phyloP scores from a whole-genome alignment of 352 stramenopile species.

The Phytophthora hibernalis region DNA sequence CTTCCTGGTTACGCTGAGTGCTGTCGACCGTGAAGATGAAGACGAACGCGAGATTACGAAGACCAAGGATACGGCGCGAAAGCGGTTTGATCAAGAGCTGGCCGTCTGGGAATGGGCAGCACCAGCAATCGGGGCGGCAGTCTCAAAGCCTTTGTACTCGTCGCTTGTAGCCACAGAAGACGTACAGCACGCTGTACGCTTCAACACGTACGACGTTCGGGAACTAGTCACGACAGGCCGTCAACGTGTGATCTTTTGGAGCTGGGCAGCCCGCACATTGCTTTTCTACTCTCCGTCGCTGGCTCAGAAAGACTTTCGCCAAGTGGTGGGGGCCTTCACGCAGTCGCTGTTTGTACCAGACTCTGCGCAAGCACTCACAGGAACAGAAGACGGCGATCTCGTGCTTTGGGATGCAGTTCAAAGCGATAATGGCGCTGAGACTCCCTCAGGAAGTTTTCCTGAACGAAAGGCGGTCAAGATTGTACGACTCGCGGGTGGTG shows the following conservation, averaged over 20 bases:
- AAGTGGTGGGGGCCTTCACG: conserved; percentile 85
- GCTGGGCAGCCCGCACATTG: conserved; percentile 82
- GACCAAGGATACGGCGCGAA: conserved; percentile 16
- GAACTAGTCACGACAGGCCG: conserved; percentile 91
- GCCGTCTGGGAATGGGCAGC: conserved; percentile 91
- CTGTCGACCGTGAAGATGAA: conserved; percentile 40
- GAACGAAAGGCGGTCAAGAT: conserved; percentile 89
- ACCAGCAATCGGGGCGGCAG: conserved; percentile 29
- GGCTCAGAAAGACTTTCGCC: conserved; percentile 81
- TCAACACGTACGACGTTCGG: conserved; percentile 90
- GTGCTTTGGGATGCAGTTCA: conserved; percentile 88
- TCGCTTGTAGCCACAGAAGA: conserved; percentile 79
- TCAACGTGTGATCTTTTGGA: conserved; percentile 92
- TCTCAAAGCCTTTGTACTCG: conserved; percentile 58
- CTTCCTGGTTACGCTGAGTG: conserved; percentile 89
- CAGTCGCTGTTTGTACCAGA: conserved; percentile 90
- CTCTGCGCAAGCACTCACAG: conserved; percentile 85
- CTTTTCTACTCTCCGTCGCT: conserved; percentile 88
- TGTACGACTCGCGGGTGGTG: conserved; percentile 65
- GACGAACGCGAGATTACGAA: conserved; percentile 11
- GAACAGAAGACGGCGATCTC: conserved; percentile 86
- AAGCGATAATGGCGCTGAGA: conserved; percentile 28
- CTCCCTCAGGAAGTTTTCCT: conserved; percentile 41
- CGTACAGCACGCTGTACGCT: conserved; percentile 82
- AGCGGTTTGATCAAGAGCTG: conserved; percentile 77